A percentile compares a stretch with the other conserved stretches of the same genome.
phyloP scores from a whole-genome alignment of 1,284 basidiomycete genomes.

The Lentinula novae-zelandiae region DNA sequence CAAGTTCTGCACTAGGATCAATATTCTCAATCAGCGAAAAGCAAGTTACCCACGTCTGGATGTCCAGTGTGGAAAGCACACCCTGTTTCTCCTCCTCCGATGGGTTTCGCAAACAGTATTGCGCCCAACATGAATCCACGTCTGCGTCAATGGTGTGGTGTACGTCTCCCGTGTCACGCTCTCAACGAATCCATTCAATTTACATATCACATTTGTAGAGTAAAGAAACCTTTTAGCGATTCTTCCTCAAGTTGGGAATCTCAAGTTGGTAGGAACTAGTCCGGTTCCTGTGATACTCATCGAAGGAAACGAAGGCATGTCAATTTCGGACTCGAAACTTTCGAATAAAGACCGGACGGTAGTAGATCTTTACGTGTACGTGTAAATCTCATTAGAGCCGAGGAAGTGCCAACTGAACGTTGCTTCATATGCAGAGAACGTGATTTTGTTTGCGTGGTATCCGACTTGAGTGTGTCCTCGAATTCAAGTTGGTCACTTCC shows the following conservation, averaged over 20 bases:
- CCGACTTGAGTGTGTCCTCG: not conserved
- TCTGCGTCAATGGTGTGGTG: constrained; percentile 10
- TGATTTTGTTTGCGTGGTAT: constrained; percentile 2
- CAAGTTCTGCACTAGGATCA: not conserved
- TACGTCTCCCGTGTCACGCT: not conserved
- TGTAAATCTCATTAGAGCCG: not conserved
- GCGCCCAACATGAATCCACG: not conserved
- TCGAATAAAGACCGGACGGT: not conserved
- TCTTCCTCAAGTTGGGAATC: not conserved
- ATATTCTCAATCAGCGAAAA: not conserved
- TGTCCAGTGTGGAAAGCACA: constrained; percentile 1
- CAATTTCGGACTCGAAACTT: not conserved
- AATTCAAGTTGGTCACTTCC: not conserved
- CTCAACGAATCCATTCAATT: not conserved
- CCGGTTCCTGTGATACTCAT: constrained; percentile 3
- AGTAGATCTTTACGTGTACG: constrained; percentile 2
- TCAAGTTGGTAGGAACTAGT: not conserved
- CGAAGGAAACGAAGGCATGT: constrained; percentile 1
- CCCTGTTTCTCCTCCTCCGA: not conserved
- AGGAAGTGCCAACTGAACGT: not conserved
- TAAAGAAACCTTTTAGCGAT: constrained; percentile 4
- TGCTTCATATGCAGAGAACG: not conserved
- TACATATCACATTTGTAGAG: not conserved
- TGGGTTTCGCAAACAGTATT: not conserved
- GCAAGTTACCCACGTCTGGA: not conserved